Evolutionary conservation across 148 eudicot species (phyloP).

Genomic region (Euryodendron excelsum): DNA sequence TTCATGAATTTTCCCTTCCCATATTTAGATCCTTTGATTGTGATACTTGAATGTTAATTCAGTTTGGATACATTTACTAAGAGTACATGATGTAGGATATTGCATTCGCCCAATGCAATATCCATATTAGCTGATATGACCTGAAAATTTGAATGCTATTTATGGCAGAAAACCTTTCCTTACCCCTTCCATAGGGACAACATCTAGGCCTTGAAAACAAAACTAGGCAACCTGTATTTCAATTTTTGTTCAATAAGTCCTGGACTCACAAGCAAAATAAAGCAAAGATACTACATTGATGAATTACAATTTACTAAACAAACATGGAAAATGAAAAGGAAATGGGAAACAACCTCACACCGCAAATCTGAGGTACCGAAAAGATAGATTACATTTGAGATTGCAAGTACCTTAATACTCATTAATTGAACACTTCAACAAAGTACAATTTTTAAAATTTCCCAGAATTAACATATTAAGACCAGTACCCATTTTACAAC

Average conservation of each 20-base stretch:
- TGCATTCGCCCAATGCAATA: too few relatives aligned
- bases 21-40: not conserved
- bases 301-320: too few relatives aligned
- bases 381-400: not conserved
- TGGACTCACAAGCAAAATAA: not conserved
- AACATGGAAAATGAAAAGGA: not conserved
- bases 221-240: not conserved
- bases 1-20: not conserved
- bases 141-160: too few relatives aligned
- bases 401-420: not conserved
- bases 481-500: not conserved
- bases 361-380: not conserved
- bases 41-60: not conserved
- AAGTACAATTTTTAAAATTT: not conserved
- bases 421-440: conserved; percentile 2
- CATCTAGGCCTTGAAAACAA: not conserved
- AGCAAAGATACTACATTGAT: not conserved
- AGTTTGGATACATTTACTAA: not conserved
- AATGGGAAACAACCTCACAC: not conserved
- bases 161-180: too few relatives aligned
- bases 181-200: not conserved
- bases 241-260: not conserved
- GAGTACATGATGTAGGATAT: not conserved
- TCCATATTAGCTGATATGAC: too few relatives aligned
- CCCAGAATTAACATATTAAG: not conserved